Conservation (phyloP, 164 flowering plant genomes). For the Magnolia changhungtana region DNA sequence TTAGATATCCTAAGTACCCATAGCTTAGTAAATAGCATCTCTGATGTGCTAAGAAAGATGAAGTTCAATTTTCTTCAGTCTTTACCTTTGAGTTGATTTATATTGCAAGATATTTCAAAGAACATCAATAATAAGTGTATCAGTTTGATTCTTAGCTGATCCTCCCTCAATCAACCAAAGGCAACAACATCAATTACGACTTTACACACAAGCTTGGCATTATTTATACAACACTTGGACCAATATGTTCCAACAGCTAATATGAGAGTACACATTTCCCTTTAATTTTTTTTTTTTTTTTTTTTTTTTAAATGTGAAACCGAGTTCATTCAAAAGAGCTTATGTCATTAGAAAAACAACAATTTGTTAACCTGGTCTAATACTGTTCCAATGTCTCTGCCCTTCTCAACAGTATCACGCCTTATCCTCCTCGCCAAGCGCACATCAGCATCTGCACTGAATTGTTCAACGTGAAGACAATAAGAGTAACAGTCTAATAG, state of each 20-base stretch:
- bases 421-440: constrained; percentile 95
- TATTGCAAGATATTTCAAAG: too few relatives aligned
- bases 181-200: neutral
- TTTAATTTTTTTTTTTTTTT: too few relatives aligned
- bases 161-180: neutral
- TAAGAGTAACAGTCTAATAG: constrained; percentile 12
- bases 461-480: constrained; percentile 40
- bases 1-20: too few relatives aligned
- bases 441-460: constrained; percentile 99
- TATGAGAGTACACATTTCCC: neutral
- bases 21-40: too few relatives aligned
- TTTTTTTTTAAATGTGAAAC: neutral
- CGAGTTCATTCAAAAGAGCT: neutral
- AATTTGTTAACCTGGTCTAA: constrained; percentile 74
- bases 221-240: neutral
- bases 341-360: neutral
- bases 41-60: too few relatives aligned
- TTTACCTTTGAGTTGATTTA: too few relatives aligned
- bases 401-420: constrained; percentile 91
- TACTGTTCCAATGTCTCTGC: constrained; percentile 72
- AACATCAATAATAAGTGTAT: too few relatives aligned
- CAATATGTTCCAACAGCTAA: neutral
- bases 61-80: too few relatives aligned
- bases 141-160: neutral
- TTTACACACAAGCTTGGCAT: neutral